Percentiles rank a stretch among this genome's conserved stretches.
These are phyloP conservation scores for Cordyceps tenuipes DNA, from an alignment of 2,329 filamentous ascomycete genomes.

Conservation along the genomic window DNA sequence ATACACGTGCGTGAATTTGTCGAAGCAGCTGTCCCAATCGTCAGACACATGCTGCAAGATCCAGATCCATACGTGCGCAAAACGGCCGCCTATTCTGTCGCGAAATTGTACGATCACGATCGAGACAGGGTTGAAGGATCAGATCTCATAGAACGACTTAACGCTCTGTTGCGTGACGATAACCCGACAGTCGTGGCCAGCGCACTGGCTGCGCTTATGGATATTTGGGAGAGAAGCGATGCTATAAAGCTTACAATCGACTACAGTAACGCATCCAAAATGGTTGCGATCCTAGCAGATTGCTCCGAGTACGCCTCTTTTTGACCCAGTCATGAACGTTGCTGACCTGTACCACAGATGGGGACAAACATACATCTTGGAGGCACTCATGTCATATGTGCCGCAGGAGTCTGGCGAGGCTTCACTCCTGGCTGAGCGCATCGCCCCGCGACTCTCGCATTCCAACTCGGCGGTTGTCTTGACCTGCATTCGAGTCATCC, in stretches of 20 bases:
- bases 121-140: constrained; percentile 80
- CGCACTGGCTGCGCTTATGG: constrained; percentile 82
- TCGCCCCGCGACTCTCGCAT: constrained; percentile 90
- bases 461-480: constrained; percentile 95
- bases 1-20: constrained; percentile 95
- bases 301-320: constrained; percentile 74
- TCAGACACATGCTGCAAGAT: constrained; percentile 78
- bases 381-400: constrained; percentile 95
- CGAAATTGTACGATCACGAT: constrained; percentile 97
- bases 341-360: constrained; percentile 50
- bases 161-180: constrained; percentile 83
- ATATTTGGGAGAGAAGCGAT: constrained; percentile 97
- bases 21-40: constrained; percentile 75
- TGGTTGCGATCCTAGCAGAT: constrained; percentile 91
- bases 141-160: constrained; percentile 85
- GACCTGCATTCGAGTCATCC: constrained; percentile 89
- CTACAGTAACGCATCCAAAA: constrained; percentile 94
- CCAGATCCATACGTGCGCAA: constrained; percentile 94
- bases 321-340: background rate
- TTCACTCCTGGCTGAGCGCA: constrained; percentile 80
- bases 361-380: constrained; percentile 97
- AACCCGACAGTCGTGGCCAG: constrained; percentile 97
- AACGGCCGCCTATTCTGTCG: constrained; percentile 91
- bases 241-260: constrained; percentile 97
- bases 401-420: constrained; percentile 87